phyloP scores from a whole-genome alignment of 257 asterid genomes.

The Cynanchum wilfordii region DNA sequence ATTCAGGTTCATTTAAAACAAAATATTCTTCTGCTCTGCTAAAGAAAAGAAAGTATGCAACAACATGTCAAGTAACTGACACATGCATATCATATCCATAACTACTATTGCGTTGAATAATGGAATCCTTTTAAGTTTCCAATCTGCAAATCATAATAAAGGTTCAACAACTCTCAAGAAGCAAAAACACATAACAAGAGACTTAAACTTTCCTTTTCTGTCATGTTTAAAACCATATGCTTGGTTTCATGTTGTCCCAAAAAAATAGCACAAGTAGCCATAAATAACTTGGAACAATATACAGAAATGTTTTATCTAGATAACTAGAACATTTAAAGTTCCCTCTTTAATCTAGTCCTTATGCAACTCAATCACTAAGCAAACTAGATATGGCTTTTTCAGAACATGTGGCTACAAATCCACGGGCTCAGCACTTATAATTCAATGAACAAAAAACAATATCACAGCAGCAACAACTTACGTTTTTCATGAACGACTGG shows the following conservation, averaged over 20 bases:
- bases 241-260: neutral
- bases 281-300: neutral
- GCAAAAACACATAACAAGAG: neutral
- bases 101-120: neutral
- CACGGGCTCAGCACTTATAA: neutral
- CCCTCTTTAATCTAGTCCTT: neutral
- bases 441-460: neutral
- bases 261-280: neutral
- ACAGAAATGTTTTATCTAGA: neutral
- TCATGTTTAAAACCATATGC: neutral
- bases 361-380: neutral
- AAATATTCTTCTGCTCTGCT: neutral
- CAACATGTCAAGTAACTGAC: neutral
- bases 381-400: neutral
- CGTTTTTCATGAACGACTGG: slow-evolving; percentile 52
- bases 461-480: slow-evolving; percentile 38
- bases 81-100: neutral
- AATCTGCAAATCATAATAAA: neutral
- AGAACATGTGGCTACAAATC: neutral
- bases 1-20: neutral
- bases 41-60: neutral
- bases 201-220: neutral
- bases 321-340: neutral
- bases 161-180: neutral
- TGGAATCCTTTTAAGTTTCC: neutral